Percentiles rank a stretch among this genome's conserved stretches.
Conservation (phyloP, 345 rosid genomes). For the Lumnitzera racemosa region DNA sequence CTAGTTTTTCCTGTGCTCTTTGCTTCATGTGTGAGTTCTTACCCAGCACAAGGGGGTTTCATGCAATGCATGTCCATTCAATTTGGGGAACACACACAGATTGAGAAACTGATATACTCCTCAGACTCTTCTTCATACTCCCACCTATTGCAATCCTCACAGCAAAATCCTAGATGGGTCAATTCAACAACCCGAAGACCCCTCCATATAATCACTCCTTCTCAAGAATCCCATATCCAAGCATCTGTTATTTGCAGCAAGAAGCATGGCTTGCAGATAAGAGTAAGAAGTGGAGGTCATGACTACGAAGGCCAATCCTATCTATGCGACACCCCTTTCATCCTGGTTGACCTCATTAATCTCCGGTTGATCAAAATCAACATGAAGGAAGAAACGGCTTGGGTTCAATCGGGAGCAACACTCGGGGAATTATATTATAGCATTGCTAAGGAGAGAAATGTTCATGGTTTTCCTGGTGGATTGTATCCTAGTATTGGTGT, state of each 20-base stretch:
- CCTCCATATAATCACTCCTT: conserved; percentile 28
- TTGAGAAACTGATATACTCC: conserved; percentile 17
- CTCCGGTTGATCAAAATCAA: conserved; percentile 21
- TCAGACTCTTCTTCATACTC: conserved; percentile 20
- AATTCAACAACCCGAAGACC: conserved; percentile 20
- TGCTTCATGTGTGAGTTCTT: background rate
- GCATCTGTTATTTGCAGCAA: conserved; percentile 31
- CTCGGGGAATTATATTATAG: conserved; percentile 39
- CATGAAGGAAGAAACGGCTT: conserved; percentile 19
- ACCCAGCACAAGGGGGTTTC: conserved; percentile 8
- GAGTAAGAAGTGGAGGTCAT: conserved; percentile 50
- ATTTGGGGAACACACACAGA: conserved; percentile 13
- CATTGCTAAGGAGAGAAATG: conserved; percentile 26
- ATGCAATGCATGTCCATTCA: conserved; percentile 27
- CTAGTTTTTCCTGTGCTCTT: conserved; percentile 7
- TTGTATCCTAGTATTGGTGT: conserved; percentile 35
- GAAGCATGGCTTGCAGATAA: conserved; percentile 21
- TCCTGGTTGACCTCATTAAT: conserved; percentile 34
- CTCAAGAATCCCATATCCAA: conserved; percentile 30
- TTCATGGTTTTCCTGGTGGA: conserved; percentile 45
- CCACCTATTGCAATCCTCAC: conserved; percentile 18
- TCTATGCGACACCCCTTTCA: conserved; percentile 22
- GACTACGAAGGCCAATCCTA: conserved; percentile 55
- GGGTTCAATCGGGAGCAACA: conserved; percentile 43
- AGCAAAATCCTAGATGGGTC: conserved; percentile 30